Base-by-base conservation (phyloP, 2,329 filamentous ascomycete genomes). In the Orbilia oligospora region DNA sequence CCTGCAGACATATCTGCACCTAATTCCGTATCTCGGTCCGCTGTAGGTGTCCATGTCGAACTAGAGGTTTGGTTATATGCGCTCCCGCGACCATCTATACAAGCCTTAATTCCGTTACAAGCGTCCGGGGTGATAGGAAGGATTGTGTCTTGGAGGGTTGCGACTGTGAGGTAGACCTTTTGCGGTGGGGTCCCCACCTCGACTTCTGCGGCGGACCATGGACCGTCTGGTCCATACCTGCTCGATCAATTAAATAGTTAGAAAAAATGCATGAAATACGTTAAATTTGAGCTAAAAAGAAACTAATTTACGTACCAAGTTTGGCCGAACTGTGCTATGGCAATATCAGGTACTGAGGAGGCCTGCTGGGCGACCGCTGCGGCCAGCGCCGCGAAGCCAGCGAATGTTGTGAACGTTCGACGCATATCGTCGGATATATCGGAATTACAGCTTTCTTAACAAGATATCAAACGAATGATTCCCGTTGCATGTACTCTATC, bases 151-250 rank as follows among this genome's bases (percentile, higher is more conserved):
- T 71, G 68, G 2, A 78, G 64, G 5, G 75, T 78, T 24, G 68
- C 75, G 2, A 78, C 75, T 33, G 75, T 78, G n/a, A 78, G 48
- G 48, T 78, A 78, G 18, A 78, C 75, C 20, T 78, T 78, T 24
- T 78, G 75, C 1, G 53, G 46, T 10, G 75, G 75, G 9, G 63
- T 69, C n/a, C 75, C 75, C 3, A 78, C 67, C 46, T 67, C 51
- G 6, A 78, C 63, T 78, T 78, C 75, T 30, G 63, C 68, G 12
- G 64, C 46, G 3, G 75, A 41, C 75, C 75, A 78, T 56, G 75
- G 75, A 16, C 75, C 75, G 46, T 78, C 68, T 12, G 75, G 75
- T 36, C 75, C 75, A 36, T 72, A 77, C 73, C 73, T 77, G 36
- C 6, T 49, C n/a, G n/a, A n/a, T 56, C 1, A 5, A 24, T 38